Evolutionary conservation across 75 land plant genomes (phyloP).

Genomic region (Chamaecyparis obtusa): DNA sequence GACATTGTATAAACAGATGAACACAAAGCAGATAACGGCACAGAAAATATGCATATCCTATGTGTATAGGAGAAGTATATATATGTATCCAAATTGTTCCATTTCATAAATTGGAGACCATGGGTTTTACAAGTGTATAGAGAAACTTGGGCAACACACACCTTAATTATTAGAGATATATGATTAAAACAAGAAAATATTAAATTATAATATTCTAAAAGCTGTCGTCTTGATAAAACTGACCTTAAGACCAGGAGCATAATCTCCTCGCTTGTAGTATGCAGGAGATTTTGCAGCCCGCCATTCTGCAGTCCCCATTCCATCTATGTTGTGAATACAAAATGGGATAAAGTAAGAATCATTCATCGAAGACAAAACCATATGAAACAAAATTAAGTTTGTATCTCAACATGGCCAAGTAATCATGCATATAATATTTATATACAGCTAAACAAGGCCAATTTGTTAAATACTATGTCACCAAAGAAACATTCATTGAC

Average conservation of each 20-base stretch:
- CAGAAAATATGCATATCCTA: neutral
- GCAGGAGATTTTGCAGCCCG: constrained; percentile 93
- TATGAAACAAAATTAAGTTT: neutral
- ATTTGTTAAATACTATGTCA: neutral
- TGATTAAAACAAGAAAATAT: neutral
- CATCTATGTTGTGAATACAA: constrained; percentile 52
- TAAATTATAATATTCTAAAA: neutral
- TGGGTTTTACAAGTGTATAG: neutral
- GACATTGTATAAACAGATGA: neutral
- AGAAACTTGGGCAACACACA: neutral
- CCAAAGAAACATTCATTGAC: neutral
- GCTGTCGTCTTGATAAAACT: neutral
- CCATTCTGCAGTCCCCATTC: constrained; percentile 99
- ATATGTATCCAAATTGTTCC: neutral
- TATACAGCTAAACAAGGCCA: neutral
- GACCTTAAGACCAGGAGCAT: constrained; percentile 96
- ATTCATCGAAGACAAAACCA: neutral
- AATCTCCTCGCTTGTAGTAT: constrained; percentile 95
- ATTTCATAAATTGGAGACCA: neutral
- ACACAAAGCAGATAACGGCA: neutral
- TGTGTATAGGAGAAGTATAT: neutral
- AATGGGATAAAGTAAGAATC: neutral
- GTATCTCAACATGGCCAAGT: neutral
- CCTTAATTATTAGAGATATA: neutral
- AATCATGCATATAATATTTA: neutral